A percentile compares a stretch with the other conserved stretches of the same genome.
phyloP scores from a whole-genome alignment of 768 basidiomycete genomes.

The Serendipita sp. region DNA sequence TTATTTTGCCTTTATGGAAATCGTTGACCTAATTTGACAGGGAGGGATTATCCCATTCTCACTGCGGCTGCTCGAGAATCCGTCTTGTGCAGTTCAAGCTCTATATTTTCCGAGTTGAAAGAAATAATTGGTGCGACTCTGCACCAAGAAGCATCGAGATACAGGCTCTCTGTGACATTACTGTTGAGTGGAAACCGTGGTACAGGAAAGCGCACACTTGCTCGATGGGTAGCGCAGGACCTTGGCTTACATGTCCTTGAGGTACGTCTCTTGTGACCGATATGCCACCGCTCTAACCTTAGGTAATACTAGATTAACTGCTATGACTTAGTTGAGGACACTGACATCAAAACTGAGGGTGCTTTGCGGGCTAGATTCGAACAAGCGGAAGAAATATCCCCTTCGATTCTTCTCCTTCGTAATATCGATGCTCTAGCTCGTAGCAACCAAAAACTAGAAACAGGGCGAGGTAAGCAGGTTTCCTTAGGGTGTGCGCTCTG shows the following conservation, averaged over 20 bases:
- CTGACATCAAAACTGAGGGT: slow-evolving; percentile 56
- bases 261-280: slow-evolving; percentile 24
- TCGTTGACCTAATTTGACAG: neutral
- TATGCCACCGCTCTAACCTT: neutral
- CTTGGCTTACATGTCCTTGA: slow-evolving; percentile 43
- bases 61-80: neutral
- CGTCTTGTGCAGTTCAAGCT: neutral
- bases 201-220: slow-evolving; percentile 59
- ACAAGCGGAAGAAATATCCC: slow-evolving; percentile 59
- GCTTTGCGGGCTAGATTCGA: slow-evolving; percentile 58
- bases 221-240: slow-evolving; percentile 20
- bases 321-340: slow-evolving; percentile 68
- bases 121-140: slow-evolving; percentile 47
- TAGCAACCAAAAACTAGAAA: slow-evolving; percentile 45
- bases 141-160: slow-evolving; percentile 37
- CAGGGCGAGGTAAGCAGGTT: slow-evolving; percentile 38
- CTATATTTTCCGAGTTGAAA: slow-evolving; percentile 30
- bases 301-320: slow-evolving; percentile 52
- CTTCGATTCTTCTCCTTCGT: slow-evolving; percentile 67
- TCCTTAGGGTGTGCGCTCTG: neutral
- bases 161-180: slow-evolving; percentile 50
- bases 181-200: slow-evolving; percentile 69
- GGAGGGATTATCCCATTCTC: neutral
- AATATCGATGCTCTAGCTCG: slow-evolving; percentile 67
- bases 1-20: neutral